Conservation (phyloP, 768 basidiomycete species). For the Brasilioporus rufonigricans region DNA sequence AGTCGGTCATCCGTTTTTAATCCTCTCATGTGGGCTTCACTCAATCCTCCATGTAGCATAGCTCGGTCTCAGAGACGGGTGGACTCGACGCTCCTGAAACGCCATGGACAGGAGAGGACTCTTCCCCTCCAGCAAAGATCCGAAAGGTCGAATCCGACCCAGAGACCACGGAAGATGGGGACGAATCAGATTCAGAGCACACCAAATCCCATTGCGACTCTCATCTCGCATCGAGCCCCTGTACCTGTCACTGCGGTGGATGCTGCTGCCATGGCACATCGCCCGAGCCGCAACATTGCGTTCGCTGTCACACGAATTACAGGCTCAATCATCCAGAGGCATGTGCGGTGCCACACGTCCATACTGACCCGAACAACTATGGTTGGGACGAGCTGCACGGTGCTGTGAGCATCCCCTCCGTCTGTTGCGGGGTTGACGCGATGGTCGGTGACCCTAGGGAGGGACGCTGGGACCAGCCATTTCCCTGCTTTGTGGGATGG, state of each 20-base stretch:
- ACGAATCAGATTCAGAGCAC: too few relatives aligned
- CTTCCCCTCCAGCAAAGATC: too few relatives aligned
- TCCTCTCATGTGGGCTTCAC: too few relatives aligned
- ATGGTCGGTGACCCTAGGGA: not conserved
- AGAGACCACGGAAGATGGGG: too few relatives aligned
- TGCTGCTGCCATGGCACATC: conserved; percentile 3
- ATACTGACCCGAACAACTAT: not conserved
- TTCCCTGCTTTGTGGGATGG: not conserved
- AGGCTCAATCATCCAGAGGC: conserved; percentile 1
- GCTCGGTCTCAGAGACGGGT: too few relatives aligned
- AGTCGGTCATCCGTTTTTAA: too few relatives aligned
- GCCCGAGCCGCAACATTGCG: not conserved
- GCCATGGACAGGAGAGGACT: too few relatives aligned
- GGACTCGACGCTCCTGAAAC: too few relatives aligned
- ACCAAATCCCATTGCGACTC: too few relatives aligned
- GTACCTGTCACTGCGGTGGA: conserved; percentile 1
- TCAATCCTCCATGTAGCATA: too few relatives aligned
- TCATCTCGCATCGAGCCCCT: not conserved
- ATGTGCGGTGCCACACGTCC: conserved; percentile 1
- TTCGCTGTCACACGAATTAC: conserved; percentile 1
- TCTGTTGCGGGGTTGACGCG: not conserved
- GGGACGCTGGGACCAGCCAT: not conserved
- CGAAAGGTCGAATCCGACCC: too few relatives aligned
- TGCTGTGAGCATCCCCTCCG: not conserved
- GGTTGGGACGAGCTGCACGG: not conserved